Evolutionary conservation across 495 filamentous ascomycete genomes (phyloP), one percentile per base, ranked within the genome.

Genomic region (Penicillium alfredii): DNA sequence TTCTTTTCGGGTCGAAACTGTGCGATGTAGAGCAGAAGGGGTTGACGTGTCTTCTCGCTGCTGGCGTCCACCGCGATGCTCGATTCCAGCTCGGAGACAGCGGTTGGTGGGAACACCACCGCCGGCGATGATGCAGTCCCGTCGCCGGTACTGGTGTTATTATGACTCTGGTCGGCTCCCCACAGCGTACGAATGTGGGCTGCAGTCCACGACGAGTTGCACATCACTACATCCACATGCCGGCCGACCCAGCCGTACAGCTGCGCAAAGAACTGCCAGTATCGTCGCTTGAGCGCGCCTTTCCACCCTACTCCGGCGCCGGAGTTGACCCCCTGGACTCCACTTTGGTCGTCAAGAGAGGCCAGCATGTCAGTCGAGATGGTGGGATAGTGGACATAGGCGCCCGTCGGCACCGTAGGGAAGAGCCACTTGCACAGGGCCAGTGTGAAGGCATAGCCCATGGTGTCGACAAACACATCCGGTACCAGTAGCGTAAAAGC

Each of bases 1-100:
- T 94, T 95, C 68, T 98, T 98, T 55, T 98, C 92, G 0, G 92
- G 88, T 0, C 92, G 80, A 64, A 97, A 98, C 58, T 98, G 92
- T 3, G 92, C 92, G 35, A 98, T 94, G 64, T 93, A 97, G 4
- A 98, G 68, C 24, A 97, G 55, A 15, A 77, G 66, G 15, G 76
- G 78, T 52, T 84, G 71, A 19, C 92, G 78, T 23, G 55, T 55
- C 45, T 60, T 62, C 47, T 90, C 88, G 49, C 73, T 86, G 16
- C 71, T 73, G 2, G 60, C 65, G 16, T 73, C 74, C 5, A 94
- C 76, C 1, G 81, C 72, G 39, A 96, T 78, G 14, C 73, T 77
- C 11, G 72, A 66, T 38, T 83, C 73, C 6, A 98, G 68, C 44
- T 94, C 88, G 17, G 78, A 71, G 6, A 98, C 92, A 2, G 90